Base-by-base conservation (phyloP, 345 rosid species). In the Moringa oleifera region DNA sequence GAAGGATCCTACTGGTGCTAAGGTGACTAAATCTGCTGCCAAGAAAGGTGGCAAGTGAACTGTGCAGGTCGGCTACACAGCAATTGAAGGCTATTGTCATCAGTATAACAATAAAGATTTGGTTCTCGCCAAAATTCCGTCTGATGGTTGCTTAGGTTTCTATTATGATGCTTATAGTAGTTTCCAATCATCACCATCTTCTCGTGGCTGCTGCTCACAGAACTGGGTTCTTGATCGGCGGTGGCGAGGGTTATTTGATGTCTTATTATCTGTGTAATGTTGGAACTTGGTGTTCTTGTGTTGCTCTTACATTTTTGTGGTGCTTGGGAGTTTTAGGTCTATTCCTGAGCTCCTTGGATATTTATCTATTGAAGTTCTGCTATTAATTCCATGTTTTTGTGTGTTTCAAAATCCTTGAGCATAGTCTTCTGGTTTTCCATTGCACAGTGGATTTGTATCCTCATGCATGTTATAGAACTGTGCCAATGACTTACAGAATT, bases 21-120 rank as follows among this genome's bases (percentile, higher is more conserved):
- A 89, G 85, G 96, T 89, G 7, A 89, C 96, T 45, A 89, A 89
- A 62, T 82, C 96, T 51, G 96, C 96, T 13, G 91, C 67, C 24
- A 90, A 90, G 90, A 90, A 90, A 85, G n/a, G 84, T 47, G 81
- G 76, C 65, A 89, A 89, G 82, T 89, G 88, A 87, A 78, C 65
- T 64, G 65, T n/a, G 72, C 61, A 7, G 70, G 62, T 23, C 49
- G 15, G 20, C 23, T 2, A 19, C 24, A 59, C 51, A 28, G 12
- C 56, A 1, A 20, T 36, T 1, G 56, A 55, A 17, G 23, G 21
- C 36, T 58, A 11, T 50, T 8, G 21, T 24, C 9, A 23, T 57
- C 47, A 2, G 18, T 41, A 21, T 37, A 73, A 71, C 70, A 70
- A 71, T n/a, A n/a, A n/a, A 55, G 46, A 55, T 18, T 66, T 62